Evolutionary conservation across 331 rosid genomes (phyloP), one percentile per base, ranked within the genome.

Genomic region (Prunus yedoensis): DNA sequence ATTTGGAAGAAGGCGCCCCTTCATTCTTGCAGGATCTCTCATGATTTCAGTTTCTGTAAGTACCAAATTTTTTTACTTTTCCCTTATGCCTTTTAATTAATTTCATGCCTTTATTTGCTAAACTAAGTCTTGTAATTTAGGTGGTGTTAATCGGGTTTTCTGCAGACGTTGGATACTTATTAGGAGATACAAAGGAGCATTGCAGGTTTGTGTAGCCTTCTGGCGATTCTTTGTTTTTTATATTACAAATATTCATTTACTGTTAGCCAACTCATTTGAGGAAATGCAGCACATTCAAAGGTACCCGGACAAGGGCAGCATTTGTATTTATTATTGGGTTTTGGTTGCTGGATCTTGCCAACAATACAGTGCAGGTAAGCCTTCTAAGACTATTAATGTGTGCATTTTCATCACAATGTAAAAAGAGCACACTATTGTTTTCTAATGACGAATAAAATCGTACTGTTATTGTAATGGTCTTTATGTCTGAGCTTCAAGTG

Each of bases 301-400:
- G 99, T 77, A 92, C 98, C 49, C 88, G 99, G 46, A 85, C 86
- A 28, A 88, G 91, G 90, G 99, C 97, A 28, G 99, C 98, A 49
- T 14, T 92, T 79, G 84, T 92, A 69, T 95, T 95, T 83, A 88
- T 95, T 77, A 81, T 92, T 79, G 99, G 99, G 46, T 95, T 95
- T 80, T 95, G 99, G 99, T 82, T 95, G 94, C 93, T 95, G 80
- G 99, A 95, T 89, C 99, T 95, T 85, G 99, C 99, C 71, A 95
- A 95, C 88, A 95, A 95, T 80, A 92, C 98, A 28, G 99, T 95
- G 59, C 97, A 95, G 97, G 99, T 91, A 78, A 73, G 82, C 64
- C 63, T 80, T 56, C 79, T 70, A 70, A 62, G 68, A 73, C 53
- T 63, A 78, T 83, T 63, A 20, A 18, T 49, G 20, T 15, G 30